phyloP scores from a whole-genome alignment of 352 stramenopile species.

The Pythium rhizo-oryzae region DNA sequence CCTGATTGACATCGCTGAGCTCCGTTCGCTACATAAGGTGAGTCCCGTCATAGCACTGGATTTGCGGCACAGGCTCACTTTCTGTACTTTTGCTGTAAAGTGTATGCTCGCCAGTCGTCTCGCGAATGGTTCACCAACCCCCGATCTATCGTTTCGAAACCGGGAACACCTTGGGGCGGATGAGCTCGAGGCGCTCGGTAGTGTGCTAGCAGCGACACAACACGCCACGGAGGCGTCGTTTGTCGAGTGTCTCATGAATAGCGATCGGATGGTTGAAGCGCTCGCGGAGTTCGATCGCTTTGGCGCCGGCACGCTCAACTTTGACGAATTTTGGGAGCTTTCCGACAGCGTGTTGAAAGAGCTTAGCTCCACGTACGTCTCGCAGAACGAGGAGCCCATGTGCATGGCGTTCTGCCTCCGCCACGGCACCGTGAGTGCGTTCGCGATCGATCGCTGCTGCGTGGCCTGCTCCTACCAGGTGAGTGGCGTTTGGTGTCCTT shows the following conservation, averaged over 20 bases:
- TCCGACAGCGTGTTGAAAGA: conserved; percentile 42
- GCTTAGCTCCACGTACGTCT: conserved; percentile 23
- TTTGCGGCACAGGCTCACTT: not conserved
- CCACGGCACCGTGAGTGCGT: conserved; percentile 45
- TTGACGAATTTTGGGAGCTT: conserved; percentile 64
- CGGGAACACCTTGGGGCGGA: not conserved
- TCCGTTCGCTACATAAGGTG: conserved; percentile 63
- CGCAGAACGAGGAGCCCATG: conserved; percentile 43
- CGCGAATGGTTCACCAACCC: not conserved
- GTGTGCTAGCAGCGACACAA: not conserved
- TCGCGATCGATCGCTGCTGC: conserved; percentile 51
- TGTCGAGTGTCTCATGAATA: conserved; percentile 52
- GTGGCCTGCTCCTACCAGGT: conserved; percentile 55
- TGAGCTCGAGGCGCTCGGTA: conserved; percentile 7
- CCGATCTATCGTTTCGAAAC: not conserved
- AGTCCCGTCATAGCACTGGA: not conserved
- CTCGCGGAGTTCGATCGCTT: conserved; percentile 56
- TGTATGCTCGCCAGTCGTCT: not conserved
- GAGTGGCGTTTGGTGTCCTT: not conserved
- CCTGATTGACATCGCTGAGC: conserved; percentile 70
- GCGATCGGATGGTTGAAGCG: conserved; percentile 36
- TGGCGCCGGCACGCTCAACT: conserved; percentile 58
- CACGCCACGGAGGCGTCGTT: conserved; percentile 20
- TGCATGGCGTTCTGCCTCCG: conserved; percentile 56
- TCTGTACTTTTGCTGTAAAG: not conserved